These are phyloP conservation scores for Exophiala sp. DNA, from an alignment of 2,329 filamentous ascomycete species.

Conservation along the genomic window DNA sequence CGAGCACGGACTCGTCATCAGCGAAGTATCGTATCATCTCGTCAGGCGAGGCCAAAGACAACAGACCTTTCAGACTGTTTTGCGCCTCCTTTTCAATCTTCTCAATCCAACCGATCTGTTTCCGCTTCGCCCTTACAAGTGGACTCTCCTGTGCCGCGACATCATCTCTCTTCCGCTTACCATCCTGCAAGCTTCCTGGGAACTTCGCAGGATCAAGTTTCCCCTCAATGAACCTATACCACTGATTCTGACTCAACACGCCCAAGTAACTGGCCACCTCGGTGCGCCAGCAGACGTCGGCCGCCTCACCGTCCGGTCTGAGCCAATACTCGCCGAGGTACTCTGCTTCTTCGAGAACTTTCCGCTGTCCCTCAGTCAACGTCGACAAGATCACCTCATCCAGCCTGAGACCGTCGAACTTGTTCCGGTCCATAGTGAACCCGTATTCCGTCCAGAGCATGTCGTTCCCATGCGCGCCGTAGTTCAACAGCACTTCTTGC, in stretches of 20 bases:
- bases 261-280: constrained; percentile 19
- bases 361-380: constrained; percentile 4
- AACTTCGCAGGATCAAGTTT: constrained; percentile 10
- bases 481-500: constrained; percentile 20
- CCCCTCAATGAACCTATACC: constrained; percentile 12
- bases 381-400: constrained; percentile 10
- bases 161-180: constrained; percentile 1
- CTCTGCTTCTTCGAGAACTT: constrained; percentile 7
- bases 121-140: constrained; percentile 1
- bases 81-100: neutral
- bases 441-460: constrained; percentile 23
- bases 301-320: neutral
- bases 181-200: neutral
- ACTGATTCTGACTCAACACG: constrained; percentile 10
- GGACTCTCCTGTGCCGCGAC: neutral
- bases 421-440: constrained; percentile 18
- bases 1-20: constrained; percentile 4
- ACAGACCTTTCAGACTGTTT: constrained; percentile 1
- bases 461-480: constrained; percentile 23
- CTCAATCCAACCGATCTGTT: constrained; percentile 3
- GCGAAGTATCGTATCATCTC: neutral
- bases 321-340: constrained; percentile 22
- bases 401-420: constrained; percentile 10
- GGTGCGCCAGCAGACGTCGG: constrained; percentile 17
- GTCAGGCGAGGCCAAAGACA: neutral